Base-by-base conservation (phyloP, 371 early-diverging fungal genomes). In the Funneliformis caledonium region DNA sequence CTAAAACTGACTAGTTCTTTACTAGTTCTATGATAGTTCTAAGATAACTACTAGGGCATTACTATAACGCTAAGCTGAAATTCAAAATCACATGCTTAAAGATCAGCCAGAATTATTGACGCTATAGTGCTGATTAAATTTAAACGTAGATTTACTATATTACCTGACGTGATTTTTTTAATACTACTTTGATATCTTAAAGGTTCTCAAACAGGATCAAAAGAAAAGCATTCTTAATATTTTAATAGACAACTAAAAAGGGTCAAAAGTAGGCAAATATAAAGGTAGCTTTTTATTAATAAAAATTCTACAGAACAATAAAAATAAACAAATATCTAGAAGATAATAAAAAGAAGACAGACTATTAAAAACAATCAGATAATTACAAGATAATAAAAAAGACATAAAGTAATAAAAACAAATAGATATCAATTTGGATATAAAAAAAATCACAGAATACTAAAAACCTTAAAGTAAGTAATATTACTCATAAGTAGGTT, bases 251-350 rank as follows among this genome's bases (percentile, higher is more conserved):
- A 61, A 61, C 61, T 11, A 61, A 61, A 61, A 11, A 61, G 61
- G 11, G 26, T 10, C 10, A 61, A 10, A 61, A 61, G 61, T 11
- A 61, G 61, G 61, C 61, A 61, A 61, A 61, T 61, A 61, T 5
- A 61, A 61, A 61, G 61, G 11, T 61, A 61, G 61, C 11, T 61
- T 61, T 61, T 61, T 61, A 61, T 61, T 61, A 26, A 61, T 61
- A n/a, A 61, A 61, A 45, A 45, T 2, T 4, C 45, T 45, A 45
- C 45, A 45, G 45, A 61, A 61, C 10, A 61, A 61, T 61, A 10
- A 61, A 61, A 61, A 61, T 26, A 61, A 61, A 11, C 61, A 61
- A 61, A 61, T 5, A 61, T 2, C 61, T 61, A 61, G 61, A 61
- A 61, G 11, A 61, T 61, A 61, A 61, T 61, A 61, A 61, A 61